These are phyloP conservation scores for Tricholomella constricta DNA, from an alignment of 768 basidiomycete genomes.

Conservation along the genomic window DNA sequence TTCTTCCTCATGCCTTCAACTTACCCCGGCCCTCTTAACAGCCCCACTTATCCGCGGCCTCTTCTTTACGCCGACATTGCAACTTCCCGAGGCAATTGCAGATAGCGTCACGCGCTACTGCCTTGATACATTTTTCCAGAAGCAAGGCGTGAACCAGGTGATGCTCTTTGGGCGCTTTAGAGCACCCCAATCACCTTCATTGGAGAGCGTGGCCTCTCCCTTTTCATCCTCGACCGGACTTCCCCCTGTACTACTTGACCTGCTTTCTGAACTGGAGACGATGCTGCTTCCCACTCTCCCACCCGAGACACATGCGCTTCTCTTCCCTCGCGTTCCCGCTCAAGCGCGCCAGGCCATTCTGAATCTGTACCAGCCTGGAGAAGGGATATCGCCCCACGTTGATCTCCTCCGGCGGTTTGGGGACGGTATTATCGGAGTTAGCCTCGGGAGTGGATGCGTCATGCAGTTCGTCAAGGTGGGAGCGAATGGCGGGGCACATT, in stretches of 20 bases:
- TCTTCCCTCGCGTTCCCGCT: constrained; percentile 56
- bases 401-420: constrained; percentile 84
- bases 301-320: constrained; percentile 46
- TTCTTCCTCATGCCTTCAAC: not conserved
- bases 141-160: constrained; percentile 65
- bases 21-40: constrained; percentile 30
- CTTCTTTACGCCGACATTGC: constrained; percentile 55
- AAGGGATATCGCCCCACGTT: constrained; percentile 88
- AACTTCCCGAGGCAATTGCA: constrained; percentile 53
- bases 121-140: constrained; percentile 56
- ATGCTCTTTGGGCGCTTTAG: constrained; percentile 77
- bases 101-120: constrained; percentile 52
- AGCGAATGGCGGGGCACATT: not conserved
- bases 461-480: constrained; percentile 66
- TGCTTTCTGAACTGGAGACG: constrained; percentile 52
- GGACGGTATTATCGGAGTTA: constrained; percentile 89
- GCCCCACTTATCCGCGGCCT: constrained; percentile 67
- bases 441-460: constrained; percentile 75
- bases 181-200: constrained; percentile 8
- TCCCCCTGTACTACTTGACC: constrained; percentile 53
- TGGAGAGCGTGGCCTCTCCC: constrained; percentile 10
- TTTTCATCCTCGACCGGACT: constrained; percentile 40
- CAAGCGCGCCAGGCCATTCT: constrained; percentile 82
- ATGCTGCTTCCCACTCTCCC: constrained; percentile 56
- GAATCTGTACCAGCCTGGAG: constrained; percentile 86